A percentile compares a stretch with the other conserved stretches of the same genome.
These are phyloP conservation scores for Cercospora sp. DNA, from an alignment of 2,329 filamentous ascomycete genomes.

Conservation along the genomic window DNA sequence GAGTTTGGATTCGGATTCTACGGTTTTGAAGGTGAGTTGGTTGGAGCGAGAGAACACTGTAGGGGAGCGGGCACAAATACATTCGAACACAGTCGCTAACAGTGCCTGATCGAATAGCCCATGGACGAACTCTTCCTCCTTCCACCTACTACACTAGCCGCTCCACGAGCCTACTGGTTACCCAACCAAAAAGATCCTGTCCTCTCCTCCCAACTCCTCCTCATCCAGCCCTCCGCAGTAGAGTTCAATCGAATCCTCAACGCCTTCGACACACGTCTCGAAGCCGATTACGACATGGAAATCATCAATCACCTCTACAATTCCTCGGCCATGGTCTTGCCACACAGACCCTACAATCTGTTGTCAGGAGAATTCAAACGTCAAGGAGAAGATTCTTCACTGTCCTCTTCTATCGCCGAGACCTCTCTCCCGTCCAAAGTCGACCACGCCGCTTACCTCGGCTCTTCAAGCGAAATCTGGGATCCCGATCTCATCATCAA, in stretches of 20 bases:
- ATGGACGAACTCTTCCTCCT: conserved; percentile 71
- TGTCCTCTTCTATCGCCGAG: background rate
- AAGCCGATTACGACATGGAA: conserved; percentile 64
- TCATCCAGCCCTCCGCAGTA: conserved; percentile 57
- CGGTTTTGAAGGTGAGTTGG: conserved; percentile 50
- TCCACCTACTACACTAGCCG: conserved; percentile 60
- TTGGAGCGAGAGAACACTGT: background rate
- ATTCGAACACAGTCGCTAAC: too few relatives aligned
- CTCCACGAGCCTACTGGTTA: conserved; percentile 67
- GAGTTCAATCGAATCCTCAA: conserved; percentile 14
- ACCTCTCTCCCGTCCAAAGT: background rate
- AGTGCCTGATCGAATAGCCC: background rate
- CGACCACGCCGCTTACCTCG: conserved; percentile 52
- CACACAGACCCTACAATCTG: conserved; percentile 63
- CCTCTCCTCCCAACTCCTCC: conserved; percentile 61
- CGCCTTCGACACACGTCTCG: conserved; percentile 48
- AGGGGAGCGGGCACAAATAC: background rate
- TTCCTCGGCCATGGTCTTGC: conserved; percentile 60
- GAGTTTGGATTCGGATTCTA: conserved; percentile 63
- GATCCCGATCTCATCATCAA: conserved; percentile 57
- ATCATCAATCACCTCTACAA: conserved; percentile 64
- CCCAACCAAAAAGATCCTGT: conserved; percentile 45
- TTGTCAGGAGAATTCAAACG: conserved; percentile 63
- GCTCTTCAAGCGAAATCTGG: conserved; percentile 54
- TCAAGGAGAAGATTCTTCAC: conserved; percentile 37